Evolutionary conservation across 2,329 filamentous ascomycete genomes (phyloP).

Genomic region (Penicillium hordei): DNA sequence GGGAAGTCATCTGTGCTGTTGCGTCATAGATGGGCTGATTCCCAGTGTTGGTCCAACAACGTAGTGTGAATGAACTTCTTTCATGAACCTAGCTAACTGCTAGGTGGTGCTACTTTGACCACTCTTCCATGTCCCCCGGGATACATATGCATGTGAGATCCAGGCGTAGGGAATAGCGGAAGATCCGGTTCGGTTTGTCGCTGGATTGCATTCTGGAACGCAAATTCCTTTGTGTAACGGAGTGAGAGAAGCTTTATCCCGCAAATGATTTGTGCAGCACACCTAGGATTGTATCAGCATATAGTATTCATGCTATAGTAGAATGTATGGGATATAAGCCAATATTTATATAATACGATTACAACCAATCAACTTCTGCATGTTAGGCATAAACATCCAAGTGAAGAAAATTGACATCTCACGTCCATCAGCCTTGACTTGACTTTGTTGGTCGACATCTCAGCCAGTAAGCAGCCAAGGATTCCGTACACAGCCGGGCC

Average conservation of each 20-base stretch:
- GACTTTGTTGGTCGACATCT: neutral
- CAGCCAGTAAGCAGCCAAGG: constrained; percentile 3
- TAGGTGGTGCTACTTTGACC: constrained; percentile 10
- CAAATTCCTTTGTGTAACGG: constrained; percentile 4
- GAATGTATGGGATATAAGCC: neutral
- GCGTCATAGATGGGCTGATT: neutral
- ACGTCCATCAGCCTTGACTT: neutral
- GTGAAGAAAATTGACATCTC: neutral
- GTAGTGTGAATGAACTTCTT: neutral
- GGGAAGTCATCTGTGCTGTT: neutral
- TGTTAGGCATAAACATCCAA: neutral
- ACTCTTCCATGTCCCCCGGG: neutral
- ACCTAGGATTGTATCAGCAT: no score
- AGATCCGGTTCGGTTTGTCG: constrained; percentile 9
- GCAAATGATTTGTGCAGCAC: no score
- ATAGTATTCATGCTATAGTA: neutral
- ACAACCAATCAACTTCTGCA: neutral
- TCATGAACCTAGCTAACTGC: constrained; percentile 1
- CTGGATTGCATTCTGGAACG: neutral
- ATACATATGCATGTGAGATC: constrained; percentile 13
- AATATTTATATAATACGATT: neutral
- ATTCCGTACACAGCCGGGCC: neutral
- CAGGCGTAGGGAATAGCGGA: neutral
- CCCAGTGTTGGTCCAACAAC: neutral
- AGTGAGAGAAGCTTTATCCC: neutral